Base-by-base conservation (phyloP, 768 basidiomycete genomes). In the Hydnomerulius pinastri region DNA sequence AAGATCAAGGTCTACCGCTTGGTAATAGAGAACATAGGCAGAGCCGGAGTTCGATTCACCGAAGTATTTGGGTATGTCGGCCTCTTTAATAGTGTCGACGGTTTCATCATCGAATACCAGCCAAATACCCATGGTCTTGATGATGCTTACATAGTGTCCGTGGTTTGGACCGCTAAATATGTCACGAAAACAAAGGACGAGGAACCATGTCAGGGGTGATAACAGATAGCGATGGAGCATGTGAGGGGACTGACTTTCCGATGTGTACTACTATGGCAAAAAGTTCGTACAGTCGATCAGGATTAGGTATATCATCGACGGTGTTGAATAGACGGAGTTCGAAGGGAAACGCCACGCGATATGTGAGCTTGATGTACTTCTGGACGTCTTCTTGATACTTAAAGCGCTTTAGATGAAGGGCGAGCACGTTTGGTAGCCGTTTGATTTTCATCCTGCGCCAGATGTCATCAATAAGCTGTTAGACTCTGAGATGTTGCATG, bases 181-280 rank as follows among this genome's bases (percentile, higher is more conserved):
- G 30, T 42, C 46, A 59, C 53, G 53, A 45, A 46, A 20, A n/a
- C n/a, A 51, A 56, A 54, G 59, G 53, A 40, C 51, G 54, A 43
- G 51, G 12, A 18, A 29, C 18, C 6, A 56, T 17, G 46, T 66
- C 49, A 61, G 48, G 38, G 33, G 28, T 28, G 38, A 27, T 29
- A 32, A 50, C 36, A 46, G 42, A 45, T 44, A 39, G 46, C 28
- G 24, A 51, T 27, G 46, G 48, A 25, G 36, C 28, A 57, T 53
- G 48, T 43, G 56, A 66, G 24, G n/a, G n/a, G 39, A 85, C 92
- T 64, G 70, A 96, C 95, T 83, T 90, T 79, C 97, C 97, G 56
- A 99, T 95, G 71, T 99, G 97, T n/a, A 99, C 92, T 28, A 99
- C 95, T 50, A 98, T 92, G 12, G 92, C 94, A 66, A 95, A 98